Evolutionary conservation across 192 early-diverging fungal genomes (phyloP), one percentile per base, ranked within the genome.

Genomic region (Backusella australiensis): DNA sequence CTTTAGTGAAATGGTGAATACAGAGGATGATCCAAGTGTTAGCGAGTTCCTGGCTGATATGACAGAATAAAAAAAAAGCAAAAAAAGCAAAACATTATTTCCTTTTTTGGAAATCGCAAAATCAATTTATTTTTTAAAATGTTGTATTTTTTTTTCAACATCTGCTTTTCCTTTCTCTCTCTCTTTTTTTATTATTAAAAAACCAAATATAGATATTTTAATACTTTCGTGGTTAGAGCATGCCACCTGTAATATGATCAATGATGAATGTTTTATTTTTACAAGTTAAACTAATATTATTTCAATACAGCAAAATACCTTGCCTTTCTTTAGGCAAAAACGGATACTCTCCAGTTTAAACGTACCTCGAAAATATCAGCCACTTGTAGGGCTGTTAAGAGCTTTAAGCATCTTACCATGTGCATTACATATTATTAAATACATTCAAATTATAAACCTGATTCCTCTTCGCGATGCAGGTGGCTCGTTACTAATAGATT

Each of bases 321-420:
- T 71, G 42, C 69, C 69, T 71, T 71, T 71, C 23, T 71, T 71
- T 71, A 36, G 69, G 29, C 69, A 71, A 42, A 71, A 71, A 49
- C 38, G 69, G 38, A 42, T 71, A 26, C 39, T 71, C 2, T 71
- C 69, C 21, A 71, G 69, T 49, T 44, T 71, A 46, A 71, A 71
- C 26, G 69, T 71, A 29, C 69, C 69, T 34, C 42, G 69, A 44
- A 36, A 42, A 71, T 71, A 71, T 71, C 39, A 71, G 38, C 39
- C 42, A 34, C 69, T 42, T 23, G 69, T 71, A 8, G 29, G 39
- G 14, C 26, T 71, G 34, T 34, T 71, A 34, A 71, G 69, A 15
- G 69, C 69, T 2, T 73, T 84, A 5, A 86, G 85, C 69, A 42
- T 84, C n/a, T 74, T 84, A 32, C 85, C 85, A 12, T 73, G 83